These are phyloP conservation scores for Gilbertella persicaria DNA, from an alignment of 371 early-diverging fungal species.

Conservation along the genomic window DNA sequence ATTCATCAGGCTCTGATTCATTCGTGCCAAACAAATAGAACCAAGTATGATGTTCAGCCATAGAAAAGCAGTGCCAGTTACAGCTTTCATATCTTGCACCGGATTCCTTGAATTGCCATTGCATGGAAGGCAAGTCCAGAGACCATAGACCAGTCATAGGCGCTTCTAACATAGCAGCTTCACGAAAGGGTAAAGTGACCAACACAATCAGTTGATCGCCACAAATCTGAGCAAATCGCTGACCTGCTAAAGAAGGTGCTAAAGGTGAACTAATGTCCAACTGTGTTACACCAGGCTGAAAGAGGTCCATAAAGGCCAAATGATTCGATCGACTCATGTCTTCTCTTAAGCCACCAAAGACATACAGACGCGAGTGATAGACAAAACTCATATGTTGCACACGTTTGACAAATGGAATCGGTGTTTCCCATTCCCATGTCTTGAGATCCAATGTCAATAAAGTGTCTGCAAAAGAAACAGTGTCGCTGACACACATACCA, in stretches of 20 bases:
- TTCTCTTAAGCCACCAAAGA: conserved; percentile 68
- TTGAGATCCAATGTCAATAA: conserved; percentile 60
- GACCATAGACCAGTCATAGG: conserved; percentile 64
- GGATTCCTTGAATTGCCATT: conserved; percentile 64
- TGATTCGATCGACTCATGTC: conserved; percentile 65
- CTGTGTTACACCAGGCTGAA: conserved; percentile 40
- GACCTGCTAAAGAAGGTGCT: conserved; percentile 62
- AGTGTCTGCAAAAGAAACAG: conserved; percentile 42
- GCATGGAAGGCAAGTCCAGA: conserved; percentile 60
- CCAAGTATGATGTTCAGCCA: conserved; percentile 54
- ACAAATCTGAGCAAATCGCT: conserved; percentile 69
- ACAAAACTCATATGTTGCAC: conserved; percentile 63
- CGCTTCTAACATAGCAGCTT: conserved; percentile 18
- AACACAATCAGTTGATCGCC: conserved; percentile 64
- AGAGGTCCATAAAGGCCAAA: conserved; percentile 57
- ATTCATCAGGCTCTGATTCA: conserved; percentile 60
- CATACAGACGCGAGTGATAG: conserved; percentile 58
- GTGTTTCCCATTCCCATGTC: conserved; percentile 66
- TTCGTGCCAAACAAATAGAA: conserved; percentile 65
- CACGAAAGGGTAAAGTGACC: conserved; percentile 54
- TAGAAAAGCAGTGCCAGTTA: conserved; percentile 71
- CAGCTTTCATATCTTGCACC: conserved; percentile 49
- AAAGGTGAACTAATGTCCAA: conserved; percentile 54
- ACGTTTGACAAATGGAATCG: conserved; percentile 58
- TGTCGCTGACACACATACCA: conserved; percentile 29